phyloP scores from a whole-genome alignment of 2,329 filamentous ascomycete genomes.

The Delphinella strobiligena region DNA sequence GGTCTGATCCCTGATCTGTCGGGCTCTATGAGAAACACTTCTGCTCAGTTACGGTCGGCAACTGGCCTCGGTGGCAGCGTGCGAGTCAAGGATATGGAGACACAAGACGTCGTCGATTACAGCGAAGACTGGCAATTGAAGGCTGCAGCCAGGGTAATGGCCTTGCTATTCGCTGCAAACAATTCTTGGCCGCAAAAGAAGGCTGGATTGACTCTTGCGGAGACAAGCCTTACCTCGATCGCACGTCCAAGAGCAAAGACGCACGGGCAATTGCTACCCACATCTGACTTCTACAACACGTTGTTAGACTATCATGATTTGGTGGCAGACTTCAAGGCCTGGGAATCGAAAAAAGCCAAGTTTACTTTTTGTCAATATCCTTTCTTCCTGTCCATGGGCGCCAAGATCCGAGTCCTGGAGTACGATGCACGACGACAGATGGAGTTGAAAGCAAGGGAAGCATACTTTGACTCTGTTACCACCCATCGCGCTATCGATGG shows the following conservation, averaged over 20 bases:
- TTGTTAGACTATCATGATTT: conserved; percentile 79
- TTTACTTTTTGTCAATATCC: conserved; percentile 91
- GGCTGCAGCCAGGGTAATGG: conserved; percentile 67
- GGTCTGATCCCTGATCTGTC: conserved; percentile 64
- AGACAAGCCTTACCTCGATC: conserved; percentile 6
- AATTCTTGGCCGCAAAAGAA: conserved; percentile 32
- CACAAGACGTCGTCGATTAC: conserved; percentile 50
- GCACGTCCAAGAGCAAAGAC: conserved; percentile 32
- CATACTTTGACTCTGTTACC: conserved; percentile 83
- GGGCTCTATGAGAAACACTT: conserved; percentile 47
- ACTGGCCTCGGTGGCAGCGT: conserved; percentile 43
- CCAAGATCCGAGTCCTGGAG: conserved; percentile 83
- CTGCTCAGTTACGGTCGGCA: conserved; percentile 67
- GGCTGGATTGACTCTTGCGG: conserved; percentile 4
- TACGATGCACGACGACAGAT: conserved; percentile 81
- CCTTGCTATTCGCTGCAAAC: conserved; percentile 73
- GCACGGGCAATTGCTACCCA: conserved; percentile 59
- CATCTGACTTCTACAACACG: conserved; percentile 78
- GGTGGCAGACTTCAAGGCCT: conserved; percentile 73
- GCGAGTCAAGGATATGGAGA: conserved; percentile 40
- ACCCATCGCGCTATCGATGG: conserved; percentile 55
- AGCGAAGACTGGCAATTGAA: conserved; percentile 83
- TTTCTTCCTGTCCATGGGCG: conserved; percentile 81
- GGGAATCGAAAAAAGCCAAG: conserved; percentile 62
- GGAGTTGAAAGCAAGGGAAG: conserved; percentile 76